Conservation (phyloP, 1,284 basidiomycete species). For the Pulchroboletus neoregius region DNA sequence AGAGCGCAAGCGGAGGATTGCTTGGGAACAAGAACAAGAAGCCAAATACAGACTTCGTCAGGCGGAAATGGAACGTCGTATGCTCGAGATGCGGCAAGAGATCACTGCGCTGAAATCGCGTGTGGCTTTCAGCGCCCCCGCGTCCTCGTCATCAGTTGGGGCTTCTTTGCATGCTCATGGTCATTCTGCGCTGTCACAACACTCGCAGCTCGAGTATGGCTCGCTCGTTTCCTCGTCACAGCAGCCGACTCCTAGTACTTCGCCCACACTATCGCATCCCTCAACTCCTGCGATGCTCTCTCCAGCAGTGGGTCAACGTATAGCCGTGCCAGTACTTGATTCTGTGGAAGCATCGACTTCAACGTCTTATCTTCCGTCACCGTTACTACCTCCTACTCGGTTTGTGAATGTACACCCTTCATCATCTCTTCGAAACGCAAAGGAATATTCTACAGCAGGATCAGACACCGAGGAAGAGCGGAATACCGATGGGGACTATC, state of each 20-base stretch:
- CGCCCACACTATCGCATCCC: constrained; percentile 31
- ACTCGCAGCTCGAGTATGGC: constrained; percentile 15
- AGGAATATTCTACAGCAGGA: constrained; percentile 35
- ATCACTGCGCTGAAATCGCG: constrained; percentile 47
- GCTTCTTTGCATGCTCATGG: constrained; percentile 5
- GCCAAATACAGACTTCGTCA: constrained; percentile 49
- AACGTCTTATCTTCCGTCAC: constrained; percentile 10
- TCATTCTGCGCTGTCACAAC: constrained; percentile 1
- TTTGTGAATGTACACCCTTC: constrained; percentile 24
- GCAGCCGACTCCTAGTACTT: constrained; percentile 35
- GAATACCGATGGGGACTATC: constrained; percentile 35
- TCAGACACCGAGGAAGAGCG: constrained; percentile 38
- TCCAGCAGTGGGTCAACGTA: constrained; percentile 9
- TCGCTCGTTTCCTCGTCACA: constrained; percentile 21
- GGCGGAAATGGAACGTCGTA: constrained; percentile 54
- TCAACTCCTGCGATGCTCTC: constrained; percentile 15
- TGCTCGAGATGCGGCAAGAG: constrained; percentile 57
- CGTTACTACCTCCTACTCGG: constrained; percentile 15
- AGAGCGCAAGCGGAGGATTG: constrained; percentile 52
- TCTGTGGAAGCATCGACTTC: constrained; percentile 9
- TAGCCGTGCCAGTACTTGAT: constrained; percentile 4
- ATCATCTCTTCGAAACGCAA: constrained; percentile 20
- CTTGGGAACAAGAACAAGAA: constrained; percentile 70
- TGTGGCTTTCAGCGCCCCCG: constrained; percentile 33
- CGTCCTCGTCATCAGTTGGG: constrained; percentile 9